Base-by-base conservation (phyloP, 2,329 filamentous ascomycete species). In the Aspergillus proliferans region DNA sequence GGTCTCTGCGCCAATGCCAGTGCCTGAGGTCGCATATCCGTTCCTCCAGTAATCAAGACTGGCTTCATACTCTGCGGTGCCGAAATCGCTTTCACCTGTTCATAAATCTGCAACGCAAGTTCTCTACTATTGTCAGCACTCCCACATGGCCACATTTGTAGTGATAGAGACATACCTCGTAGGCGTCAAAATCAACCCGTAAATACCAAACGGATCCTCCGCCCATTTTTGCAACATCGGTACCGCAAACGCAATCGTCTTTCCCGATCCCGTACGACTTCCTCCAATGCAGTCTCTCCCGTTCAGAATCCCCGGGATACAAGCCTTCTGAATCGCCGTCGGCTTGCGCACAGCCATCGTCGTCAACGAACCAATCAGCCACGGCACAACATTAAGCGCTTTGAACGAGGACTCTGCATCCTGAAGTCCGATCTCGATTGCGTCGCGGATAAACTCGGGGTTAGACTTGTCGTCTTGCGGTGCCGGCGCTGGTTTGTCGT, bases 181-280 rank as follows among this genome's bases (percentile, higher is more conserved):
- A 18, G 90, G 91, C 7, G 93, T 98, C 62, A 98, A 73, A 12
- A 98, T 82, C 5, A 98, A 75, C 2, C 83, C 92, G 68, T 88
- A 98, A 59, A 97, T 92, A 40, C 89, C 93, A 51, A 86, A 85
- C 1, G 93, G 93, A 72, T 98, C 91, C 63, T 90, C 81, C 2
- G 92, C 84, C 90, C 91, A 97, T 69, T 86, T 86, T 67, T 97
- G 92, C 54, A 98, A 74, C 52, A 98, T 95, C 0, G 93, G 93
- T 8, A 91, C 89, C 1, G 92, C 88, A 69, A 98, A 98, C 1
- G 93, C 91, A 40, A 97, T 85, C 3, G 93, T 98, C 75, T 98
- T 98, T 71, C 93, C 93, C 10, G 92, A 96, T 76, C 93, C 93
- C 0, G 93, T 98, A 54, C 90, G 81, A 64, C 88, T 95, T 34